Base-by-base conservation (phyloP, 2,329 filamentous ascomycete genomes). In the Claviceps sp. region DNA sequence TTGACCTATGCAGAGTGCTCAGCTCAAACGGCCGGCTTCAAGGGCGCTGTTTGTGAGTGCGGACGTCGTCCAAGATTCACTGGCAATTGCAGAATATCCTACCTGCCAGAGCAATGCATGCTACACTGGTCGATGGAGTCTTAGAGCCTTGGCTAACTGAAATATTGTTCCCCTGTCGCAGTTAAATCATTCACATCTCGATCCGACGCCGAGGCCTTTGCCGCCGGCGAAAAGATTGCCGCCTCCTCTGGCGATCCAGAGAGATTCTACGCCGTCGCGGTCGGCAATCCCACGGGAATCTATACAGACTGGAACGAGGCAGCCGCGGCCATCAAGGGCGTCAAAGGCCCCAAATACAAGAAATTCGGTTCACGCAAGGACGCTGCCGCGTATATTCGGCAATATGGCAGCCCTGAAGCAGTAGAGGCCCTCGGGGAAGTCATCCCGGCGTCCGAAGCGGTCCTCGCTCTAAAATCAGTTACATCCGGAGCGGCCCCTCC, bases 161-260 rank as follows among this genome's bases (percentile, higher is more conserved):
- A 30, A 30, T 3, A 20, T 42, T 42, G 8, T 9, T 42, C 13
- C 24, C 20, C 18, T 20, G n/a, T 20, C 20, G 7, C 42, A 93
- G 88, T 86, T 72, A 91, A 93, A 70, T 88, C 85, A 1, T 96
- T 95, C 63, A 70, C 75, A 9, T 81, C 77, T 0, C 72, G 76
- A 54, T 77, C 82, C 56, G 89, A 95, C 54, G 91, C 91, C n/a
- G 78, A 86, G 60, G 81, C 79, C 2, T 96, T 87, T 63, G 74
- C 88, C 26, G 79, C 76, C 1, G 86, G 87, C 47, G 76, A 75
- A 57, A 61, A 65, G 26, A 61, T 65, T 5, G 62, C 67, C 16
- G 61, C 68, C 20, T 61, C 69, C 22, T 65, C 70, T 42, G 60
- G 69, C 47, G 65, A 71, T 54, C 69, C 73, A 46, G 62, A 70